Conservation (phyloP, 176 grass and related monocot species). For the Ampelocalamus luodianensis region DNA sequence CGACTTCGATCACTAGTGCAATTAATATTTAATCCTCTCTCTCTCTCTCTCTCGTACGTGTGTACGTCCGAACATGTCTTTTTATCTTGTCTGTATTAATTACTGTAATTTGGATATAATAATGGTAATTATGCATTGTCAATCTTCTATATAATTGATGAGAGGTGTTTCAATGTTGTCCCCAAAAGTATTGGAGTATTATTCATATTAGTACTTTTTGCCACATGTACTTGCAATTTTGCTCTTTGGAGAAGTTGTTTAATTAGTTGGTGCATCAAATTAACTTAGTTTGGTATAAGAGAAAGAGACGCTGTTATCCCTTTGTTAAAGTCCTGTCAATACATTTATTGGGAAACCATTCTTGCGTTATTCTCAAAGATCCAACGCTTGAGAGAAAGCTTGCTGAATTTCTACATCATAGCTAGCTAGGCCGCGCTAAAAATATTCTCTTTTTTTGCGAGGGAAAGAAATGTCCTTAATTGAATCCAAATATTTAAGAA, state of each 20-base stretch:
- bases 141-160: constrained; percentile 29
- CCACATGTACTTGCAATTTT: constrained; percentile 18
- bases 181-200: constrained; percentile 6
- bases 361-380: not conserved
- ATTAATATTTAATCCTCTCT: constrained; percentile 21
- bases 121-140: constrained; percentile 53
- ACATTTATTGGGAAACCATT: not conserved
- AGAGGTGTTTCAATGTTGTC: not conserved
- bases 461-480: not conserved
- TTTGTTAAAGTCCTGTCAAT: not conserved
- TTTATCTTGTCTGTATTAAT: constrained; percentile 47
- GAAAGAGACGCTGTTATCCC: not conserved
- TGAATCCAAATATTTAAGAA: not conserved
- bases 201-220: not conserved
- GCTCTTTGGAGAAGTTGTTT: not conserved
- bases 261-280: constrained; percentile 12
- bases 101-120: constrained; percentile 53
- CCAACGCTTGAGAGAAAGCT: not conserved
- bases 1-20: constrained; percentile 62
- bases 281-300: not conserved
- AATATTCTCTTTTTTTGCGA: not conserved
- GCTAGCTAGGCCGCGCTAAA: not conserved
- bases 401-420: not conserved
- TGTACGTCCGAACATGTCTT: constrained; percentile 34
- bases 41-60: not conserved